phyloP scores from a whole-genome alignment of 2,329 filamentous ascomycete genomes.

The Aspergillus amoenus region DNA sequence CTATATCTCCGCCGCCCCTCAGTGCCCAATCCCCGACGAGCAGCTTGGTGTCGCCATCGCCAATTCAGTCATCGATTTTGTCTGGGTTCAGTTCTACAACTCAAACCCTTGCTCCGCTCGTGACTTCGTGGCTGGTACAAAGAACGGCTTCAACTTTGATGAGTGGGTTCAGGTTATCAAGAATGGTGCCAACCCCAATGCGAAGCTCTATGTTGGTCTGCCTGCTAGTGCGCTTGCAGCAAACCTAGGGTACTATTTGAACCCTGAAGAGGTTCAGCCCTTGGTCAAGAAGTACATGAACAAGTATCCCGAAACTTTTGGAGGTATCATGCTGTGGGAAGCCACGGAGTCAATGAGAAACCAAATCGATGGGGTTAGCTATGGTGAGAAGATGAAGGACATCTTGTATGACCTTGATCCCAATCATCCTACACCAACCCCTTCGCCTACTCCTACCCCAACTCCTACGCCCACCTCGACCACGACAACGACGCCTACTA shows the following conservation, averaged over 20 bases:
- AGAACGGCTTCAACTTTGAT: slow-evolving; percentile 46
- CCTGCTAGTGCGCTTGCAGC: slow-evolving; percentile 35
- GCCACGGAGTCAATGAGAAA: slow-evolving; percentile 52
- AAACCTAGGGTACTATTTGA: slow-evolving; percentile 46
- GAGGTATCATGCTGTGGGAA: slow-evolving; percentile 62
- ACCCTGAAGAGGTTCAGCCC: slow-evolving; percentile 44
- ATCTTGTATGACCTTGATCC: slow-evolving; percentile 35
- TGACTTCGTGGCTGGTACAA: slow-evolving; percentile 36
- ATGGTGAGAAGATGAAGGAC: slow-evolving; percentile 50
- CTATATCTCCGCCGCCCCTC: slow-evolving; percentile 56
- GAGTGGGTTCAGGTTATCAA: slow-evolving; percentile 46
- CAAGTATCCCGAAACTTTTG: slow-evolving; percentile 47
- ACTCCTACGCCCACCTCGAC: slow-evolving; percentile 7
- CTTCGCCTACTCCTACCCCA: slow-evolving; percentile 8
- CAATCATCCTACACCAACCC: slow-evolving; percentile 21
- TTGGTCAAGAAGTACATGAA: slow-evolving; percentile 47
- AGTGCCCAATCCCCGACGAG: slow-evolving; percentile 51
- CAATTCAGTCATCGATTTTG: slow-evolving; percentile 50
- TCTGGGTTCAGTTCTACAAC: slow-evolving; percentile 60
- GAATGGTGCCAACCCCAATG: slow-evolving; percentile 38
- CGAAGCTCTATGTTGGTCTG: slow-evolving; percentile 57
- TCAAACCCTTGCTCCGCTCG: slow-evolving; percentile 51
- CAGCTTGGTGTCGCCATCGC: slow-evolving; percentile 48
- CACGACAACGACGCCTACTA: not conserved
- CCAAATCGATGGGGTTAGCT: slow-evolving; percentile 43